These are phyloP conservation scores for Phytophthora pini DNA, from an alignment of 352 stramenopile genomes.

Conservation along the genomic window DNA sequence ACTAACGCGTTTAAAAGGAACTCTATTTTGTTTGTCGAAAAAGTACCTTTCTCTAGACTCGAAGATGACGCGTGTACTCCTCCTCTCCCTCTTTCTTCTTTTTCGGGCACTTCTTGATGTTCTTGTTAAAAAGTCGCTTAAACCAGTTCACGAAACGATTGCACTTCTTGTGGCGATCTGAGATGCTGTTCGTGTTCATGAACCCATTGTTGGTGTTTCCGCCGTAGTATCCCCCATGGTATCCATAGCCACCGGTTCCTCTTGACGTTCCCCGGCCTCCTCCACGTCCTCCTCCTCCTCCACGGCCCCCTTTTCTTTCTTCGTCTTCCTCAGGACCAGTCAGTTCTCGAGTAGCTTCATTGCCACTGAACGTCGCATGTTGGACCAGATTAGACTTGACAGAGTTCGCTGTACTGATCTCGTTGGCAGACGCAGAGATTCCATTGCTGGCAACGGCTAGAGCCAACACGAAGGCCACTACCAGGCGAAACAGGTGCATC, in stretches of 20 bases:
- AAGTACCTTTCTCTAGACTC: neutral
- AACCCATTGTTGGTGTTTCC: neutral
- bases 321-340: neutral
- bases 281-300: too few species aligned
- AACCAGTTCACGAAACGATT: constrained; percentile 17
- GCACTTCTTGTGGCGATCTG: constrained; percentile 6
- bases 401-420: neutral
- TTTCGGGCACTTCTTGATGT: constrained; percentile 8
- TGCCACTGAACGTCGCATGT: neutral
- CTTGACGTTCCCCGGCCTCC: neutral
- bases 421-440: neutral
- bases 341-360: neutral
- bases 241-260: neutral
- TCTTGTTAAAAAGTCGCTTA: constrained; percentile 1
- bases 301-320: neutral
- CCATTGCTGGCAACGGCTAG: neutral
- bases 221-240: neutral
- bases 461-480: too few species aligned
- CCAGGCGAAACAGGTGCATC: too few species aligned
- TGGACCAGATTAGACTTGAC: neutral
- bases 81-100: constrained; percentile 1
- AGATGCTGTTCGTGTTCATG: neutral
- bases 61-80: neutral
- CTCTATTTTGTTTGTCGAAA: neutral
- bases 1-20: neutral